A percentile compares a stretch with the other conserved stretches of the same genome.
These are phyloP conservation scores for Plectranthus barbatus DNA, from an alignment of 257 asterid species.

Conservation along the genomic window DNA sequence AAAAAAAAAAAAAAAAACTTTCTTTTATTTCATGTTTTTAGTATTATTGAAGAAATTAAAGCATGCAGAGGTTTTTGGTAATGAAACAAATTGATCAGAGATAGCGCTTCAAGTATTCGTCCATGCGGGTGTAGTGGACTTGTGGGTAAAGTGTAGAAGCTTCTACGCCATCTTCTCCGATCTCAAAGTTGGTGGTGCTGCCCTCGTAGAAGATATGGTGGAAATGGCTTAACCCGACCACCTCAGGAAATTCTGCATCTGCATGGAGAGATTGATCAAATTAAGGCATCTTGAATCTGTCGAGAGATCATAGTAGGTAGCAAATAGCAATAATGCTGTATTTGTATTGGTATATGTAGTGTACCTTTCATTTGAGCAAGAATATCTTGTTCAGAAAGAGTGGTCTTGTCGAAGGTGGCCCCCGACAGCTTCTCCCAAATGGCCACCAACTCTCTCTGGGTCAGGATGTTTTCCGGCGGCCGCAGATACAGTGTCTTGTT, in stretches of 20 bases:
- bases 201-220: slow-evolving; percentile 76
- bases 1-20: no score
- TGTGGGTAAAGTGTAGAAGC: slow-evolving; percentile 75
- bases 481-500: slow-evolving; percentile 76
- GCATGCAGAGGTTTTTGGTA: no score
- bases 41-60: no score
- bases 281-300: no score
- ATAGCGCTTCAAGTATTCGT: slow-evolving; percentile 47
- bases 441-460: slow-evolving; percentile 45
- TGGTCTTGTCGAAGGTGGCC: slow-evolving; percentile 36
- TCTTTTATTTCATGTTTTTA: no score
- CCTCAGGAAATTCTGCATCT: slow-evolving; percentile 48
- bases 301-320: no score
- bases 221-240: slow-evolving; percentile 73
- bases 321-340: no score
- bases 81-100: background rate
- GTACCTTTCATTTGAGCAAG: slow-evolving; percentile 47
- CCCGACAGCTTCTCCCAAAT: slow-evolving; percentile 64
- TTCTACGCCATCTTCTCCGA: slow-evolving; percentile 58
- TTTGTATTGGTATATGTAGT: background rate
- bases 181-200: slow-evolving; percentile 65
- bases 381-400: slow-evolving; percentile 45
- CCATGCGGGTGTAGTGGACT: slow-evolving; percentile 50
- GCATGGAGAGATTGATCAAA: background rate
- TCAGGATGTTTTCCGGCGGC: slow-evolving; percentile 51